Conservation (phyloP, 2,329 filamentous ascomycete species). For the Aspergillus piperis region DNA sequence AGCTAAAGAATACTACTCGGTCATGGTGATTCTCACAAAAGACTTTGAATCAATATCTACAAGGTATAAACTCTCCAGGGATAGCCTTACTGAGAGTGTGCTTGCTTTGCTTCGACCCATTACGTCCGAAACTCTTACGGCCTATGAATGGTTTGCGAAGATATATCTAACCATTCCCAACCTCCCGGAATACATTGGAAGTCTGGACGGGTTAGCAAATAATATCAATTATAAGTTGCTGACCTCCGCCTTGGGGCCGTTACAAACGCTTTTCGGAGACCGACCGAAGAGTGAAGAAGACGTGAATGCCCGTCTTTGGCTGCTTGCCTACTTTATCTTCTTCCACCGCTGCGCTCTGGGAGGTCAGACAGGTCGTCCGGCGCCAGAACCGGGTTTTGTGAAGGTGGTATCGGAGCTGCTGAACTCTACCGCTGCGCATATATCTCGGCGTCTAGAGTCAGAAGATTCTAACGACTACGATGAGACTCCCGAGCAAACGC, state of each 20-base stretch:
- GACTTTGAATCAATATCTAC: conserved; percentile 23
- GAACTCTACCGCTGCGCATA: conserved; percentile 57
- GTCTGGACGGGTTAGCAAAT: conserved; percentile 47
- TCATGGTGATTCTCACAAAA: conserved; percentile 40
- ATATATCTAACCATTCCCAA: conserved; percentile 51
- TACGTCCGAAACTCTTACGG: conserved; percentile 45
- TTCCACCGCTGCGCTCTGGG: conserved; percentile 54
- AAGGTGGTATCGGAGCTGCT: conserved; percentile 58
- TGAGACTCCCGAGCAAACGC: conserved; percentile 31
- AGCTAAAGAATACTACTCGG: conserved; percentile 42
- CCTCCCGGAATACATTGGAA: conserved; percentile 39
- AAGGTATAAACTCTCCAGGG: conserved; percentile 26
- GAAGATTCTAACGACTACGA: conserved; percentile 34
- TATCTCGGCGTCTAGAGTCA: conserved; percentile 53
- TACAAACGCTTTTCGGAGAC: conserved; percentile 29
- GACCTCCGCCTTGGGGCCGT: conserved; percentile 39
- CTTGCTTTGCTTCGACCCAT: conserved; percentile 47
- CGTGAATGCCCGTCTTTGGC: conserved; percentile 52
- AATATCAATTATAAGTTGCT: conserved; percentile 55
- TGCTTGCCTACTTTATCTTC: conserved; percentile 62
- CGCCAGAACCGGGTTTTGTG: conserved; percentile 57
- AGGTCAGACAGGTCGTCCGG: conserved; percentile 38
- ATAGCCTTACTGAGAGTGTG: conserved; percentile 35
- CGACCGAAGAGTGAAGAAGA: conserved; percentile 35
- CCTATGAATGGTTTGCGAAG: conserved; percentile 48